Conservation (phyloP, 176 grass and related monocot genomes). For the Triticum timopheevii region DNA sequence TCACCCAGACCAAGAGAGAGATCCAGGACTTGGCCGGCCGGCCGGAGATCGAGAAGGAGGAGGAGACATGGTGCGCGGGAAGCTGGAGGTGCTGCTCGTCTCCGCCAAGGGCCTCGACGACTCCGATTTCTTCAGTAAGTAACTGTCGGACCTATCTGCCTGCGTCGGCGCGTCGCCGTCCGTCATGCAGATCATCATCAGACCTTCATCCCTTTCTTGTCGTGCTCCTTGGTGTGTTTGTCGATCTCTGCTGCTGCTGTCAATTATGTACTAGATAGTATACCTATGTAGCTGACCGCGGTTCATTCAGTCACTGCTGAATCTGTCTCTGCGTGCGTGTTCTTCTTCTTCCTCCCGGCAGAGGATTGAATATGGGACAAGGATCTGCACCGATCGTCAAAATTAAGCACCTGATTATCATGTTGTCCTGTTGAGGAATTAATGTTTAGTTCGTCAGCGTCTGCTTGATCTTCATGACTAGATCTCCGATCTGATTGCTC, state of each 20-base stretch:
- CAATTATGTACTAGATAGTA: too few species aligned
- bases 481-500: neutral
- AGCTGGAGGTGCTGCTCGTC: conserved; percentile 63
- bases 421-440: neutral
- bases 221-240: too few species aligned
- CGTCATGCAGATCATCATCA: neutral
- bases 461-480: neutral
- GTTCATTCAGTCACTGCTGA: neutral
- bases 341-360: too few species aligned
- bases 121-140: conserved; percentile 56
- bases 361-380: too few species aligned
- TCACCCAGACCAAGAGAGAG: neutral
- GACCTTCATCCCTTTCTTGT: neutral
- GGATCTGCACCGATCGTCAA: neutral
- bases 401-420: neutral
- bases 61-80: conserved; percentile 51
- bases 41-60: neutral
- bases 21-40: neutral
- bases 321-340: neutral
- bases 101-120: conserved; percentile 65
- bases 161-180: neutral
- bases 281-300: too few species aligned
- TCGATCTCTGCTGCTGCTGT: too few species aligned
- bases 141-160: neutral
- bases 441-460: neutral